Evolutionary conservation across 352 stramenopile genomes (phyloP).

Genomic region (Nothophytophthora sp.): DNA sequence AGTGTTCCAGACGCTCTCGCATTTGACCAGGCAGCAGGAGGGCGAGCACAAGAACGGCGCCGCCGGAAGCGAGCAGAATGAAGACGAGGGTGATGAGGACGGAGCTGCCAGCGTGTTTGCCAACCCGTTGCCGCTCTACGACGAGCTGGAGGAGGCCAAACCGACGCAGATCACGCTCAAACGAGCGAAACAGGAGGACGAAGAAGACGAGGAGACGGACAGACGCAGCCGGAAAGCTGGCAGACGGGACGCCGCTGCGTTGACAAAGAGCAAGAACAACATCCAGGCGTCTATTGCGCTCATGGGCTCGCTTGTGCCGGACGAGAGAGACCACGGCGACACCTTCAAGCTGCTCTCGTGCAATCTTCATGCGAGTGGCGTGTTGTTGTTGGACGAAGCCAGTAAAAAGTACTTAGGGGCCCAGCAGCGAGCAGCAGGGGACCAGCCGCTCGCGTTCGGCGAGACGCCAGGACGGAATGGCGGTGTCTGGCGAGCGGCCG

Average conservation of each 20-base stretch:
- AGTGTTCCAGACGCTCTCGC: conserved; percentile 90
- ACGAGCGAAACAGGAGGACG: conserved; percentile 6
- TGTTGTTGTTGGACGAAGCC: conserved; percentile 77
- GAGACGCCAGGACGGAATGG: conserved; percentile 20
- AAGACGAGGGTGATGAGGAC: conserved; percentile 27
- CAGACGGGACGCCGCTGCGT: conserved; percentile 18
- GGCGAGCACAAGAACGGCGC: conserved; percentile 16
- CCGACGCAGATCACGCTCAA: conserved; percentile 56
- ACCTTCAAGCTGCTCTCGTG: conserved; percentile 87
- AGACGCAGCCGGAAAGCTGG: conserved; percentile 6
- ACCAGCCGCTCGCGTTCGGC: conserved; percentile 21
- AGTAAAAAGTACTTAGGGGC: conserved; percentile 66
- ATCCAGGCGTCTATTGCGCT: conserved; percentile 78
- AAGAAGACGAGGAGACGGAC: conserved; percentile 10
- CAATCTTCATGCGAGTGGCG: conserved; percentile 65
- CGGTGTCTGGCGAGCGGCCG: conserved; percentile 19
- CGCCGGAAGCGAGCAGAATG: conserved; percentile 19
- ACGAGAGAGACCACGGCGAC: conserved; percentile 78
- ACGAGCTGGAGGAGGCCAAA: conserved; percentile 62
- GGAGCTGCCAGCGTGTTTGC: conserved; percentile 37
- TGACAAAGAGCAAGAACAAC: conserved; percentile 64
- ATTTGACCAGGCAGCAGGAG: conserved; percentile 68
- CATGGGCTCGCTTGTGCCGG: conserved; percentile 79
- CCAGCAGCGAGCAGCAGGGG: conserved; percentile 10
- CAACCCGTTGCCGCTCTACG: conserved; percentile 63